Percentiles rank a stretch among this genome's conserved stretches.
Evolutionary conservation across 305 asterid species (phyloP).

Genomic region (Fraxinus nigra): DNA sequence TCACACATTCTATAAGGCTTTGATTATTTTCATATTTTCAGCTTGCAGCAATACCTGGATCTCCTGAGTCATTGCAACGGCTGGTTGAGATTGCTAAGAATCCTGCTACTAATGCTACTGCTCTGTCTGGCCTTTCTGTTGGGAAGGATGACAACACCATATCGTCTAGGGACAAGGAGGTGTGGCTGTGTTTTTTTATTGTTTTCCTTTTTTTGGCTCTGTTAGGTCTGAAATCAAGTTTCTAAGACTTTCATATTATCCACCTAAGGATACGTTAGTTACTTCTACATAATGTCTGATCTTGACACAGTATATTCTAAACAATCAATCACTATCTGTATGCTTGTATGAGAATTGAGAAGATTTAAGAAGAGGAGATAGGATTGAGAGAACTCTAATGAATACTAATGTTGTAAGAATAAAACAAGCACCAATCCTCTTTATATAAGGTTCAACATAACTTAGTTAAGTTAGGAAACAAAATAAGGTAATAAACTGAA

Average conservation of each 20-base stretch:
- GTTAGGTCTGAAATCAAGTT: slow-evolving; percentile 7
- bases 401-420: neutral
- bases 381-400: neutral
- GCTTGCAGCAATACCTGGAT: slow-evolving; percentile 97
- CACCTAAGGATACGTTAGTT: neutral
- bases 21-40: slow-evolving; percentile 35
- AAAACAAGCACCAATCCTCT: neutral
- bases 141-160: slow-evolving; percentile 64
- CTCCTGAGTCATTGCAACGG: slow-evolving; percentile 88
- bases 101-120: slow-evolving; percentile 51
- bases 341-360: neutral
- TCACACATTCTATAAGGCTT: slow-evolving; percentile 16
- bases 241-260: slow-evolving; percentile 1
- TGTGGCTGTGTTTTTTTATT: slow-evolving; percentile 20
- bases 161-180: slow-evolving; percentile 77
- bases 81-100: slow-evolving; percentile 94
- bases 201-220: neutral
- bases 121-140: slow-evolving; percentile 46
- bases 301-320: slow-evolving; percentile 1
- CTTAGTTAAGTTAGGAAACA: neutral
- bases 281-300: neutral
- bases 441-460: neutral
- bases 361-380: neutral
- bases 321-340: neutral
- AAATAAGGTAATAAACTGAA: neutral